Conservation (phyloP, 371 early-diverging fungal species). For the Apophysomyces elegans region DNA sequence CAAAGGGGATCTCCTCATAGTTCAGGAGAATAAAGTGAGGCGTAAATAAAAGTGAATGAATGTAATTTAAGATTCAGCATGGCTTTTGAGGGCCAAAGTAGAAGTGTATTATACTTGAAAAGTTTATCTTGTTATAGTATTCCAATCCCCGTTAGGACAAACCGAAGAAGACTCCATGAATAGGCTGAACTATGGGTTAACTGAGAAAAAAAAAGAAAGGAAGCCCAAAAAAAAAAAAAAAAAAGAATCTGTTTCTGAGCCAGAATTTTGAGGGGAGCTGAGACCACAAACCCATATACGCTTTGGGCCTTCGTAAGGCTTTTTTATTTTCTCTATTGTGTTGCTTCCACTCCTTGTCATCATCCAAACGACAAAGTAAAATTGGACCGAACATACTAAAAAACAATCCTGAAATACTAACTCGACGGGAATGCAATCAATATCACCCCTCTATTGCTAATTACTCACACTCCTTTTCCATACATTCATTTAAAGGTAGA, state of each 20-base stretch:
- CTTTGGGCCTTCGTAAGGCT: constrained; percentile 5
- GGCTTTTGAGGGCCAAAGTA: too few species aligned
- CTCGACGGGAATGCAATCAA: constrained; percentile 2
- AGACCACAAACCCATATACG: neutral
- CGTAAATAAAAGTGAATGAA: too few species aligned
- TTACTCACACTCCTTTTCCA: constrained; percentile 1
- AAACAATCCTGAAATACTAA: neutral
- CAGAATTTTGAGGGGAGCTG: constrained; percentile 14
- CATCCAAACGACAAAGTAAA: neutral
- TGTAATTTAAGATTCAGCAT: too few species aligned
- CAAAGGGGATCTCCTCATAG: too few species aligned
- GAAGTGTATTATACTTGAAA: too few species aligned
- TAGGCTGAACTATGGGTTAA: too few species aligned
- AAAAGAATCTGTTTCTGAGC: neutral
- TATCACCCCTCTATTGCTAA: constrained; percentile 5
- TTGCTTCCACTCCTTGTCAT: constrained; percentile 15
- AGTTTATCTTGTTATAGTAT: too few species aligned
- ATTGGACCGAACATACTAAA: neutral
- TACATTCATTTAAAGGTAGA: constrained; percentile 12
- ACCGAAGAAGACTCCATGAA: too few species aligned
- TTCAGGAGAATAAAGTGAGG: too few species aligned
- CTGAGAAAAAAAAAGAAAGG: too few species aligned
- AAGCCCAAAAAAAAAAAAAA: too few species aligned
- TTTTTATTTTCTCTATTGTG: constrained; percentile 1
- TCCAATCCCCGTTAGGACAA: too few species aligned